Conservation (phyloP, 768 basidiomycete genomes). For the Lactifluus echinatus region DNA sequence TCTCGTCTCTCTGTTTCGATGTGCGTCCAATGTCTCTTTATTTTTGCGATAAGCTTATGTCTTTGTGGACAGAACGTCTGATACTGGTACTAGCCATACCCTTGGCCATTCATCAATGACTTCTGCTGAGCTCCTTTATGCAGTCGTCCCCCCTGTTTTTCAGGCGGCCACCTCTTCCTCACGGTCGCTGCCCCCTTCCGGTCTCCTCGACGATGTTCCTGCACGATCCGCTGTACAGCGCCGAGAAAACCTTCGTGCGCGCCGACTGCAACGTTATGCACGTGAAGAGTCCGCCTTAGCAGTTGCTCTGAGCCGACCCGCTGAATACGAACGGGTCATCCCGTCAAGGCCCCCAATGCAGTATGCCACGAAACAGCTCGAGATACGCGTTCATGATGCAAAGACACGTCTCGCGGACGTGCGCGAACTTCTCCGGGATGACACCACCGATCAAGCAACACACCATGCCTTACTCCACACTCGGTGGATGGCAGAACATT, state of each 20-base stretch:
- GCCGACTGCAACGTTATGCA: constrained; percentile 13
- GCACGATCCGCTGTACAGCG: not conserved
- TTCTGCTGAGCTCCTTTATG: not conserved
- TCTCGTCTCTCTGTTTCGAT: constrained; percentile 1
- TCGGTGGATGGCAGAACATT: constrained; percentile 19
- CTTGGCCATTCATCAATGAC: not conserved
- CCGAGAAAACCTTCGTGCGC: not conserved
- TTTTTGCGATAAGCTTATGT: not conserved
- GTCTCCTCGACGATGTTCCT: not conserved
- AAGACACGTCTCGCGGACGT: constrained; percentile 12
- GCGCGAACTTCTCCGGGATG: constrained; percentile 10
- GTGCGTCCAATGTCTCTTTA: not conserved
- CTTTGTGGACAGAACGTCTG: not conserved
- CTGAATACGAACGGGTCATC: constrained; percentile 5
- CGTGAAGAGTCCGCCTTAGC: constrained; percentile 12
- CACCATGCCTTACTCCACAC: constrained; percentile 7
- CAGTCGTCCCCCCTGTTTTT: not conserved
- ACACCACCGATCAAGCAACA: not conserved
- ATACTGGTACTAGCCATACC: not conserved
- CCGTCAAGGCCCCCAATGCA: constrained; percentile 5
- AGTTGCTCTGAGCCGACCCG: not conserved
- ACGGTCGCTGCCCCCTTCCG: not conserved
- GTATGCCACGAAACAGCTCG: constrained; percentile 3
- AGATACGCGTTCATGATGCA: constrained; percentile 6
- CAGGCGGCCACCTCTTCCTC: not conserved